Evolutionary conservation across 2,329 filamentous ascomycete genomes (phyloP).

Genomic region (Colletotrichum lini): DNA sequence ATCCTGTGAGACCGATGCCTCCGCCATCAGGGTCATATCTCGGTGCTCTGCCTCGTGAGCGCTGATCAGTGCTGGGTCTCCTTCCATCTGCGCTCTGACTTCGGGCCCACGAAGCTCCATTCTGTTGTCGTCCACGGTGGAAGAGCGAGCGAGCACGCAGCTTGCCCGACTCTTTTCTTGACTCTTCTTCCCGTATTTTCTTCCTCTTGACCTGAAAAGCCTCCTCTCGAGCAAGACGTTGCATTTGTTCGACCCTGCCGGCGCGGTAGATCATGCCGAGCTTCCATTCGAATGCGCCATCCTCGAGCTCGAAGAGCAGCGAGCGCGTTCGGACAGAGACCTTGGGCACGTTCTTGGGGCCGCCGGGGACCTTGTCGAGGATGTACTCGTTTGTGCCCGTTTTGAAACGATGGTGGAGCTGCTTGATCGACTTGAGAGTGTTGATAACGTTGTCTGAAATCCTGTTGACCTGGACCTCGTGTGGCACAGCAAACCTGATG

Average conservation of each 20-base stretch:
- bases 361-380: conserved; percentile 86
- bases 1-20: conserved; percentile 77
- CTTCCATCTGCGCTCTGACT: conserved; percentile 71
- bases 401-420: conserved; percentile 93
- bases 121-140: conserved; percentile 49
- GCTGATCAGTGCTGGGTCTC: conserved; percentile 50
- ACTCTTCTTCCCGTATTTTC: conserved; percentile 82
- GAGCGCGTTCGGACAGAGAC: conserved; percentile 86
- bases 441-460: conserved; percentile 97
- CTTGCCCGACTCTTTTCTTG: conserved; percentile 66
- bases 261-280: conserved; percentile 93
- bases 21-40: conserved; percentile 87
- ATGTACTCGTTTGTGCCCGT: conserved; percentile 92
- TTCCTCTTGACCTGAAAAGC: conserved; percentile 91
- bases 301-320: conserved; percentile 92
- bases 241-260: conserved; percentile 89
- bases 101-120: conserved; percentile 58
- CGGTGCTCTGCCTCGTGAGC: conserved; percentile 61
- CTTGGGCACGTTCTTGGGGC: conserved; percentile 88
- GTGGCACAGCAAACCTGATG: conserved; percentile 88
- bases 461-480: conserved; percentile 89
- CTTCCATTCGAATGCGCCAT: conserved; percentile 98
- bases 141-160: conserved; percentile 69
- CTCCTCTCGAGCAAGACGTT: conserved; percentile 89
- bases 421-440: conserved; percentile 86